Evolutionary conservation across 192 early-diverging fungal species (phyloP), one percentile per base, ranked within the genome.

Genomic region (Backusella macrospora): DNA sequence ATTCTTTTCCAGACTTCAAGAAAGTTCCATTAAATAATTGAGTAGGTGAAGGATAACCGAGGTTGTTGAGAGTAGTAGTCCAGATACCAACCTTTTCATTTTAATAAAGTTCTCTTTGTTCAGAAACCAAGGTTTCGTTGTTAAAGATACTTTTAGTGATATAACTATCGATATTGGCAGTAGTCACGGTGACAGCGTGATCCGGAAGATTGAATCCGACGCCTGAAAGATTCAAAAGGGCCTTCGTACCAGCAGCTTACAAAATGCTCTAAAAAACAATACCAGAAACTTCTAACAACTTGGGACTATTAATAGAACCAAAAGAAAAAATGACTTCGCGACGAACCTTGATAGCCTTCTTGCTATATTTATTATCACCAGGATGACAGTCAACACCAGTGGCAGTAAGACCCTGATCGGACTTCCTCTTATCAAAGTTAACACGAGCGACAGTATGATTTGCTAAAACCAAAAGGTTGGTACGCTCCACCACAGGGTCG

Each of bases 261-360:
- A 52, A 23, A 52, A 23, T 52, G 2, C 21, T 7, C 2, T 9
- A 9, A 18, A n/a, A n/a, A 9, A 16, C 48, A 21, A 52, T 3
- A 26, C 52, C 52, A 26, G 52, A 59, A 3, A 59, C 21, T 59
- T 59, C 52, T 12, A 59, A 72, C n/a, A 80, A 26, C 45, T 76
- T 73, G 34, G 79, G 79, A 34, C 52, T 70, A 38, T 68, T 70
- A 63, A 80, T 72, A 49, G 70, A 77, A 72, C 75, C 75, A 18
- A 65, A 70, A 37, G 75, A 76, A 47, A 76, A 64, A 62, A 76
- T 76, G 38, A 76, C 75, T 47, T 76, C 75, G 48, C 75, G 75
- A 64, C 45, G 65, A 63, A 70, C 75, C 37, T 76, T 52, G 70
- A 76, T 71, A 39, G 40, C 72, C 47, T 23, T 59, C 52, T 59